Conservation (phyloP, 192 early-diverging fungal genomes). For the Phycomyces nitens region DNA sequence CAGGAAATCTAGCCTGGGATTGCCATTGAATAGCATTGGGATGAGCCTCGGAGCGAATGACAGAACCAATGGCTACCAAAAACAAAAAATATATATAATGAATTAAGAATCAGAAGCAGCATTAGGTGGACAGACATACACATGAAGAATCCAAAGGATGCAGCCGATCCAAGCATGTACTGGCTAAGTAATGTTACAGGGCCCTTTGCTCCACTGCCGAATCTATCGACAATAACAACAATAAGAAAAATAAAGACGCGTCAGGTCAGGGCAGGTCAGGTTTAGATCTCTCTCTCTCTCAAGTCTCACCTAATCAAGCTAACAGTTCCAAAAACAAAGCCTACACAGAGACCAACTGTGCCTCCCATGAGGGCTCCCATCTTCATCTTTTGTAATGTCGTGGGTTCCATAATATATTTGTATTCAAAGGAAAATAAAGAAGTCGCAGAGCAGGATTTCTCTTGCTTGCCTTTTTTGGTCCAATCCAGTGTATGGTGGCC, state of each 20-base stretch:
- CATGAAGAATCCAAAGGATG: slow-evolving; percentile 85
- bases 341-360: slow-evolving; percentile 60
- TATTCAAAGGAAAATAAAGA: no score
- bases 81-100: neutral
- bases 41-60: slow-evolving; percentile 46
- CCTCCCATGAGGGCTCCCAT: slow-evolving; percentile 64
- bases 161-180: slow-evolving; percentile 70
- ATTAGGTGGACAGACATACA: slow-evolving; percentile 32
- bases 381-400: slow-evolving; percentile 56
- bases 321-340: slow-evolving; percentile 54
- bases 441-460: no score
- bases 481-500: no score
- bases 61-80: slow-evolving; percentile 44
- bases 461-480: no score
- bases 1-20: neutral
- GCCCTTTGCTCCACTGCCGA: slow-evolving; percentile 68
- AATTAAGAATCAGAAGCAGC: neutral
- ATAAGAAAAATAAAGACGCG: neutral
- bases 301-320: slow-evolving; percentile 44
- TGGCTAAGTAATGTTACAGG: slow-evolving; percentile 68
- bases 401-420: slow-evolving; percentile 47
- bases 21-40: neutral
- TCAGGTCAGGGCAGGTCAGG: neutral
- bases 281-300: neutral
- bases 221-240: slow-evolving; percentile 36